Percentiles rank a stretch among this genome's conserved stretches.
Conservation (phyloP, 1,284 basidiomycete species). For the Leccinum huronense region DNA sequence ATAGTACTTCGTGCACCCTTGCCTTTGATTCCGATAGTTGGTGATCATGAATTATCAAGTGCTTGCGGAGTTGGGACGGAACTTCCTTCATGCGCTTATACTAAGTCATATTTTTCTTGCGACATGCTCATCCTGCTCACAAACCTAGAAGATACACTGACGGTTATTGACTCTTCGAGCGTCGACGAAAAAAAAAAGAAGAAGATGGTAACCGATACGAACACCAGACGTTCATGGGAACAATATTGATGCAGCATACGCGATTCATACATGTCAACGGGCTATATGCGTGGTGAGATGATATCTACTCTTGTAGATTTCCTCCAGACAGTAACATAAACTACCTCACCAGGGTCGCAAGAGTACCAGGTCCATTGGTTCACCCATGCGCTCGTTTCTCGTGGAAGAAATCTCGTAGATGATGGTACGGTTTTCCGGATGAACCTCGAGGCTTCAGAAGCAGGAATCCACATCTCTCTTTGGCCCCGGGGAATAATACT, state of each 20-base stretch:
- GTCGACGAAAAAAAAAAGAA: neutral
- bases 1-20: no score
- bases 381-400: neutral
- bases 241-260: neutral
- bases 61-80: neutral
- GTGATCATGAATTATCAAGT: no score
- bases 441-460: neutral
- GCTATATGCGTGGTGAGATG: neutral
- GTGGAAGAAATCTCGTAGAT: neutral
- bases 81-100: neutral
- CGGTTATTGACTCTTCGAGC: neutral
- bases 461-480: neutral
- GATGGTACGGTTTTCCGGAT: neutral
- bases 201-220: no score
- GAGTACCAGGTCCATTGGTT: neutral
- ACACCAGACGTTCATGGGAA: neutral
- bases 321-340: neutral
- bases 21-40: no score
- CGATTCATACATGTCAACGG: conserved; percentile 2
- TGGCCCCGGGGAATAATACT: neutral
- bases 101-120: no score
- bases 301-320: neutral
- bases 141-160: neutral
- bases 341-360: neutral
- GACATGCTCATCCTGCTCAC: neutral